Conservation (phyloP, 1,284 basidiomycete genomes). For the Moesziomyces aphidis region DNA sequence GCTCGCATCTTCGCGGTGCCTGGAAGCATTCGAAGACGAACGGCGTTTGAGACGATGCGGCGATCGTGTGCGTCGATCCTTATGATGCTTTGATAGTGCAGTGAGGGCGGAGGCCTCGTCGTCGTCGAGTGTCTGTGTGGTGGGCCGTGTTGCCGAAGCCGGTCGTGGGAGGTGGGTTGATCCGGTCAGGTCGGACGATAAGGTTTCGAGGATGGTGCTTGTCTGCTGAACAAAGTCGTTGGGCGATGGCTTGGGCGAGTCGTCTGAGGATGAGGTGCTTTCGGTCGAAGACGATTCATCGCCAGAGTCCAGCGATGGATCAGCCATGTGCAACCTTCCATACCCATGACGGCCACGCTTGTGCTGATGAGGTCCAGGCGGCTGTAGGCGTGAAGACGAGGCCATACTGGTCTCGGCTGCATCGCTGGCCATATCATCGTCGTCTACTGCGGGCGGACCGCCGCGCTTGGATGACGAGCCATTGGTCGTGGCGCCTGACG, state of each 20-base stretch:
- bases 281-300: constrained; percentile 15
- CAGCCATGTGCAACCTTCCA: constrained; percentile 6
- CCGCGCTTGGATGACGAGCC: not conserved
- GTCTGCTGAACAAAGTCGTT: constrained; percentile 48
- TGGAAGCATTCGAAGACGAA: constrained; percentile 43
- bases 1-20: constrained; percentile 19
- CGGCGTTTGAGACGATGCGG: constrained; percentile 30
- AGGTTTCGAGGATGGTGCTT: constrained; percentile 43
- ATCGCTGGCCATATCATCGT: constrained; percentile 5
- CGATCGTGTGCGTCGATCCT: constrained; percentile 22
- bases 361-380: constrained; percentile 7
- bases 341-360: constrained; percentile 14
- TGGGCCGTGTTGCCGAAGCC: not conserved
- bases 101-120: constrained; percentile 37
- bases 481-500: constrained; percentile 1
- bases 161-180: constrained; percentile 17
- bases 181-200: constrained; percentile 34
- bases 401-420: constrained; percentile 4
- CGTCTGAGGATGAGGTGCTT: constrained; percentile 1
- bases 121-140: constrained; percentile 31
- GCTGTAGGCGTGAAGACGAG: constrained; percentile 1
- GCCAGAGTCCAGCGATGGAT: constrained; percentile 7
- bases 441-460: not conserved
- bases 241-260: constrained; percentile 14
- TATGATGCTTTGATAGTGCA: constrained; percentile 29